These are phyloP conservation scores for Bassia scoparia DNA, from an alignment of 148 eudicot species.

Conservation along the genomic window DNA sequence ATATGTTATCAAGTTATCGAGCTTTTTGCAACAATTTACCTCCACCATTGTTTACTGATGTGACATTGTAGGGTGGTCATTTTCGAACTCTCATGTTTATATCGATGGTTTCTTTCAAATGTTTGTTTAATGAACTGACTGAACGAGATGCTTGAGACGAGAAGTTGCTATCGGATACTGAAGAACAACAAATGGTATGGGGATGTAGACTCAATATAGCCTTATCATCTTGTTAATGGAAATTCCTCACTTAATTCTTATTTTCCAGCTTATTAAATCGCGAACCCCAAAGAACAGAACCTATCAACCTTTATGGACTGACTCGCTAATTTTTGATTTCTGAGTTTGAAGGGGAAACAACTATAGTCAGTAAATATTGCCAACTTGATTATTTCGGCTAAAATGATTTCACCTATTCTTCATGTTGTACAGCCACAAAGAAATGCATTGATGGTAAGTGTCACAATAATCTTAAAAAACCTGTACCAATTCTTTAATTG, in stretches of 20 bases:
- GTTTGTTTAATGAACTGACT: too few species aligned
- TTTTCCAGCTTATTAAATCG: constrained; percentile 77
- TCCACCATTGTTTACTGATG: too few species aligned
- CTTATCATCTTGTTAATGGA: background rate
- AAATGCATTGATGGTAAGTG: background rate
- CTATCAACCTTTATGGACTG: constrained; percentile 56
- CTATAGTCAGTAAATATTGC: constrained; percentile 32
- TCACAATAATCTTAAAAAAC: background rate
- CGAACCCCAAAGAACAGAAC: constrained; percentile 72
- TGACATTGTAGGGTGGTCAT: too few species aligned
- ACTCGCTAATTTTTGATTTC: constrained; percentile 87
- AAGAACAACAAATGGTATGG: constrained; percentile 63
- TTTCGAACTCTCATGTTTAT: too few species aligned
- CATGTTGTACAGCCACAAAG: background rate
- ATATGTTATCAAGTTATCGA: too few species aligned
- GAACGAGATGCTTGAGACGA: too few species aligned
- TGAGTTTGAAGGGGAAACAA: constrained; percentile 88
- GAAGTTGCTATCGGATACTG: too few species aligned
- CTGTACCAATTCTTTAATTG: too few species aligned
- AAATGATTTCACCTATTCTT: background rate
- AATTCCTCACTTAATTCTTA: background rate
- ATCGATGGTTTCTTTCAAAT: too few species aligned
- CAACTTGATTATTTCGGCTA: background rate
- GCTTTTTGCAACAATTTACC: too few species aligned
- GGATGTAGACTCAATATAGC: background rate